Conservation (phyloP, 257 asterid species). For the Marsdenia floribunda region DNA sequence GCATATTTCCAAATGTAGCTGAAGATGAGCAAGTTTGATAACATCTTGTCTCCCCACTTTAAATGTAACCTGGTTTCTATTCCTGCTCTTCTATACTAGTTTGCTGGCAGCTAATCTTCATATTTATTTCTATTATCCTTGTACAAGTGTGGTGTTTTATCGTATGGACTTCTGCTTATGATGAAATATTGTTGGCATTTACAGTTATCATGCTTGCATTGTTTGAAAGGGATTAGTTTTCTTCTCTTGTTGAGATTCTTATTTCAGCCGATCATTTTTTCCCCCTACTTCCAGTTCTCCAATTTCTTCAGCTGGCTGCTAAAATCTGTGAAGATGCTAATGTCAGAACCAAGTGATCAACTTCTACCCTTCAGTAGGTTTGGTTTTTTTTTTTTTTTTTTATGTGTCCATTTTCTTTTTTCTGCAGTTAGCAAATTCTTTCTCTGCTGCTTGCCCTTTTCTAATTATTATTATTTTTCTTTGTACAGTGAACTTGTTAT, state of each 20-base stretch:
- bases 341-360: conserved; percentile 95
- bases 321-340: conserved; percentile 77
- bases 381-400: conserved; percentile 19
- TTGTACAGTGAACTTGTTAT: conserved; percentile 83
- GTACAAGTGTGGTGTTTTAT: neutral
- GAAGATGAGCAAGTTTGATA: neutral
- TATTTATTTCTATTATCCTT: neutral
- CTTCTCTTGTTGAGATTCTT: neutral
- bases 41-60: neutral
- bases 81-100: neutral
- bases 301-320: conserved; percentile 98
- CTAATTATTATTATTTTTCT: neutral
- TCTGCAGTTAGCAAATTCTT: neutral
- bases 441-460: neutral
- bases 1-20: neutral
- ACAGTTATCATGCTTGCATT: neutral
- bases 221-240: neutral
- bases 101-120: neutral
- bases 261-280: conserved; percentile 28
- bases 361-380: conserved; percentile 91
- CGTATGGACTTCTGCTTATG: neutral
- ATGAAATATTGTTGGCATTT: neutral
- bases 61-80: neutral
- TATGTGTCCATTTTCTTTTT: conserved; percentile 12
- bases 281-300: conserved; percentile 54